These are phyloP conservation scores for Clarireedia monteithiana DNA, from an alignment of 2,329 filamentous ascomycete species.

Conservation along the genomic window DNA sequence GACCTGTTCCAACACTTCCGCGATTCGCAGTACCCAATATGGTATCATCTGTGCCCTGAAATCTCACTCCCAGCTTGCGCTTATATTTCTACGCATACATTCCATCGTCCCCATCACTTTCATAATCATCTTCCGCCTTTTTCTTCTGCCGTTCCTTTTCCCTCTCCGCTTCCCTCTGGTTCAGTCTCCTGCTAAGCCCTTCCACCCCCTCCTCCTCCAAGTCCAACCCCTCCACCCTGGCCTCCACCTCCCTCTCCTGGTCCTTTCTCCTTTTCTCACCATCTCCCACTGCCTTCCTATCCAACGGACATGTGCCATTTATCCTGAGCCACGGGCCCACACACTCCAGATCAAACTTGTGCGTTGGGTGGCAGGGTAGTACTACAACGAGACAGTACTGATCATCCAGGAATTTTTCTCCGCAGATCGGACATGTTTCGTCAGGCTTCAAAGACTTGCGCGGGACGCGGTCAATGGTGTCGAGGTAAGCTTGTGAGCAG, in stretches of 20 bases:
- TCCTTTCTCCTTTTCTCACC: constrained; percentile 40
- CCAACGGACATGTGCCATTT: constrained; percentile 58
- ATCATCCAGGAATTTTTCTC: constrained; percentile 53
- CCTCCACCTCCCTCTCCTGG: background rate
- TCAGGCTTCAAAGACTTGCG: constrained; percentile 38
- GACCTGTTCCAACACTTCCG: too few species aligned
- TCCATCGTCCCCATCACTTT: constrained; percentile 43
- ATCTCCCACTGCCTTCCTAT: constrained; percentile 46
- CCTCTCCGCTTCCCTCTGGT: constrained; percentile 39
- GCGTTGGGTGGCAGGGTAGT: constrained; percentile 51
- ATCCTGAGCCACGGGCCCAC: constrained; percentile 57
- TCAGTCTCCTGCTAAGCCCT: constrained; percentile 27
- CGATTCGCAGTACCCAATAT: too few species aligned
- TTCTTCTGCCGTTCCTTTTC: constrained; percentile 12
- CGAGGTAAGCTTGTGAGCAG: constrained; percentile 51
- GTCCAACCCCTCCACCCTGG: background rate
- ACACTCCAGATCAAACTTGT: constrained; percentile 60
- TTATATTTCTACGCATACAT: constrained; percentile 34
- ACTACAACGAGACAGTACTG: constrained; percentile 55
- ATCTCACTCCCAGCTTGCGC: background rate
- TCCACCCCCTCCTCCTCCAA: constrained; percentile 10
- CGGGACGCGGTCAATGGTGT: constrained; percentile 49
- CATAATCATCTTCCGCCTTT: constrained; percentile 32
- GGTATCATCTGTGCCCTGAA: background rate
- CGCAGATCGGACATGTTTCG: constrained; percentile 58